Evolutionary conservation across 2,329 filamentous ascomycete genomes (phyloP).

Genomic region (Drechslerella stenobrocha): DNA sequence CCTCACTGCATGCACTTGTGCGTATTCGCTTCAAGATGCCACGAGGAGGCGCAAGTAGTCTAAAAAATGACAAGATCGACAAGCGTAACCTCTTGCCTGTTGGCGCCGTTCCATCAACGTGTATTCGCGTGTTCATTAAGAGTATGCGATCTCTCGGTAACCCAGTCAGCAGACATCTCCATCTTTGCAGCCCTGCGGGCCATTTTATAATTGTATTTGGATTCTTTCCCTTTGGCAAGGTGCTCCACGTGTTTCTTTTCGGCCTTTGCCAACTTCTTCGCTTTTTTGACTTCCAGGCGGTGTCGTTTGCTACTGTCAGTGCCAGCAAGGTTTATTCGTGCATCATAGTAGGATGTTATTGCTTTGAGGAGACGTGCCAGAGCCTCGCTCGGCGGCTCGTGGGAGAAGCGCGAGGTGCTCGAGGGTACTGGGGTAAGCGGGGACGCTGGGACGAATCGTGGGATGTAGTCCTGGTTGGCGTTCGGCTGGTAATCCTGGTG

Average conservation of each 20-base stretch:
- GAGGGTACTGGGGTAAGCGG: constrained; percentile 1
- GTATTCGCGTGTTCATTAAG: not conserved
- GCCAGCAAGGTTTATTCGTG: constrained; percentile 25
- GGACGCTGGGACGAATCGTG: constrained; percentile 9
- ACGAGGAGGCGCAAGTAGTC: too few species aligned
- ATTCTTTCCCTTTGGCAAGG: constrained; percentile 27
- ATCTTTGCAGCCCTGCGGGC: constrained; percentile 35
- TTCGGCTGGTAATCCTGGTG: constrained; percentile 14
- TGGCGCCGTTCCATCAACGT: too few species aligned
- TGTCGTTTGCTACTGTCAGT: not conserved
- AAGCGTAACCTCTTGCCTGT: not conserved
- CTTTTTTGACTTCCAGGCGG: constrained; percentile 28
- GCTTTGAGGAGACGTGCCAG: constrained; percentile 12
- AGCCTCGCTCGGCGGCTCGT: not conserved
- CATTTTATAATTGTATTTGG: constrained; percentile 22
- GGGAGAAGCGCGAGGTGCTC: not conserved
- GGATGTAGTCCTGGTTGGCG: constrained; percentile 16
- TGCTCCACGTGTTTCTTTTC: constrained; percentile 37
- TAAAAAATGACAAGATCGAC: too few species aligned
- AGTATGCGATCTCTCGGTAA: constrained; percentile 14
- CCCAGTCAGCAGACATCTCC: constrained; percentile 35
- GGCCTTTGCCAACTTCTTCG: constrained; percentile 29
- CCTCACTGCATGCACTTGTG: too few species aligned
- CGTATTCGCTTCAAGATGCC: too few species aligned
- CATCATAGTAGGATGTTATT: constrained; percentile 24